Evolutionary conservation across 805 yeast species (phyloP).

Genomic region (Kregervanrija delftensis): DNA sequence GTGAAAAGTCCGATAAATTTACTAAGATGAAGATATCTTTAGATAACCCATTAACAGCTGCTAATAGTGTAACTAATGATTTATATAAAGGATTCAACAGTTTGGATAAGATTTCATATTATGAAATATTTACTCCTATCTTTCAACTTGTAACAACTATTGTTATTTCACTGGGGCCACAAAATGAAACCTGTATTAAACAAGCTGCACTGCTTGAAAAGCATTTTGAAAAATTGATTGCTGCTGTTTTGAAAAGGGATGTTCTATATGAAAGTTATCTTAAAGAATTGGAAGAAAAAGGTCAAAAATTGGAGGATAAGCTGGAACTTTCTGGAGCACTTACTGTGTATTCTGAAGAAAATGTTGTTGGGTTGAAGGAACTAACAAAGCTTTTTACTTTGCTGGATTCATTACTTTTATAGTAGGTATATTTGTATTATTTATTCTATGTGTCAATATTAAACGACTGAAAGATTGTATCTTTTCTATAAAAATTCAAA

Average conservation of each 20-base stretch:
- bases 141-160: conserved; percentile 67
- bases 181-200: conserved; percentile 50
- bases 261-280: conserved; percentile 9
- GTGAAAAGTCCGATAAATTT: conserved; percentile 13
- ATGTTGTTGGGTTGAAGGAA: conserved; percentile 16
- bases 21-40: conserved; percentile 41
- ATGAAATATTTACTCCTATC: conserved; percentile 64
- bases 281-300: conserved; percentile 7
- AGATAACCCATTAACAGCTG: conserved; percentile 42
- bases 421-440: too few species aligned
- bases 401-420: conserved; percentile 19
- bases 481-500: too few species aligned
- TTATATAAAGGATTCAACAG: conserved; percentile 12
- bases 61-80: conserved; percentile 7
- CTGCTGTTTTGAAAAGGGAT: conserved; percentile 38
- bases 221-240: conserved; percentile 47
- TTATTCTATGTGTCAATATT: too few species aligned
- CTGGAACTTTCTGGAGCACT: neutral
- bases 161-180: conserved; percentile 70
- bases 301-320: neutral
- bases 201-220: conserved; percentile 46
- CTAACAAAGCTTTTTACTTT: conserved; percentile 24
- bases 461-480: too few species aligned
- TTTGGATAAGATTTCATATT: conserved; percentile 38
- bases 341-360: conserved; percentile 4